Evolutionary conservation across 805 yeast genomes (phyloP), one percentile per base, ranked within the genome.

Genomic region (Hanseniaspora nectarophila): DNA sequence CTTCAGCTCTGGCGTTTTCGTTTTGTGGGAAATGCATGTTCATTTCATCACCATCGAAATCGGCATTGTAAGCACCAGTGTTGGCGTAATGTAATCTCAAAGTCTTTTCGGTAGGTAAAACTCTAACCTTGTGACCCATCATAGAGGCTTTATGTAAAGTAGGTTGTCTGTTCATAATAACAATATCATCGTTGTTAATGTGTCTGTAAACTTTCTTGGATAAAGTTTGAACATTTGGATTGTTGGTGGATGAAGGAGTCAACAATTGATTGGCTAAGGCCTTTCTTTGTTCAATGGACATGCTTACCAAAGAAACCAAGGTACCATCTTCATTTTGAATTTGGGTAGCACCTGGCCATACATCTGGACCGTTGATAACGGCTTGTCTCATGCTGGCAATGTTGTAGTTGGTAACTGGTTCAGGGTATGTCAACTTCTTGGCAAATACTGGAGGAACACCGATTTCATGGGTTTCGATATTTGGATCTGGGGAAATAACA

Each of bases 401-500:
- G 63, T 92, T 92, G 66, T 86, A 82, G 20, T 90, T 70, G 7
- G 98, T 94, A 12, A 92, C 98, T 0, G 98, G 98, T 69, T 92
- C 99, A 1, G 98, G 98, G 64, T 89, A 94, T 0, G 99, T 92
- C 60, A 92, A 75, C 67, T 89, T 90, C 55, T 78, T 81, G 16
- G 99, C 99, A 62, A 92, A 92, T 15, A 94, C 98, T 0, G 98
- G 98, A 31, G 99, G 99, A 53, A 92, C 90, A 71, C 98, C 99
- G 64, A 92, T 90, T 70, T 92, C 96, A 65, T 89, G 87, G 13
- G 98, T 94, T 71, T 92, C 98, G 60, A 92, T 76, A 72, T 85
- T 92, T 54, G 99, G 99, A 71, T 92, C 99, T 5, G 97, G 97
- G 6, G 97, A 89, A 70, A 92, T 92, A 61, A 92, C 99, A 9